phyloP scores from a whole-genome alignment of 176 grass and related monocot species.

The Bolboschoenus planiculmis region DNA sequence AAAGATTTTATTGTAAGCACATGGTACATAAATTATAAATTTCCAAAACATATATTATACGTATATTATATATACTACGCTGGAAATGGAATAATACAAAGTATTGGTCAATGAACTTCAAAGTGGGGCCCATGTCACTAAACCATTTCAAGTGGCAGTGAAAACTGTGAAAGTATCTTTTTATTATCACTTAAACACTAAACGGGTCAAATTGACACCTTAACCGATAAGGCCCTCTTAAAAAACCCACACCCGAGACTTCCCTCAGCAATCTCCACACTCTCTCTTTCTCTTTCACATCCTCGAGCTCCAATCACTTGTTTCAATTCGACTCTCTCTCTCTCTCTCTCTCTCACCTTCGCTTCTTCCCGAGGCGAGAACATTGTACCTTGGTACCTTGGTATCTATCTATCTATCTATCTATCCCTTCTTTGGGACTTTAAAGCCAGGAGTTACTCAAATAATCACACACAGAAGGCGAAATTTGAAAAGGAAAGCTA shows the following conservation, averaged over 20 bases:
- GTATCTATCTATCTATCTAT: background rate
- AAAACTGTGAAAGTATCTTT: background rate
- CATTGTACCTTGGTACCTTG: background rate
- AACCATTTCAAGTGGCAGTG: background rate
- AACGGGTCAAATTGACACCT: too few species aligned
- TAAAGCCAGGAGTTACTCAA: background rate
- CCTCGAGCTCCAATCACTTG: background rate
- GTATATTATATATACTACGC: too few species aligned
- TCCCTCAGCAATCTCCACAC: background rate
- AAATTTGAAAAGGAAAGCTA: background rate
- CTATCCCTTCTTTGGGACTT: background rate
- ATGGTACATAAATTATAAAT: too few species aligned
- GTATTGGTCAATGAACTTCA: constrained; percentile 1
- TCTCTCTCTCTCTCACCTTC: background rate
- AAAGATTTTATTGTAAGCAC: too few species aligned
- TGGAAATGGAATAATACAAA: too few species aligned
- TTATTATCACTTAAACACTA: background rate
- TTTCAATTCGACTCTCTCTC: background rate
- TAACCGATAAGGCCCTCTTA: too few species aligned
- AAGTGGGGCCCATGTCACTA: background rate
- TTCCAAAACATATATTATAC: too few species aligned
- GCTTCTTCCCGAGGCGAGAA: background rate
- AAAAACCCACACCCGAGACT: background rate
- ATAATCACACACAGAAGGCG: background rate
- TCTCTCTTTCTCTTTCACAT: background rate